Evolutionary conservation across 768 basidiomycete species (phyloP).

Genomic region (Xerocomellus intermedius): DNA sequence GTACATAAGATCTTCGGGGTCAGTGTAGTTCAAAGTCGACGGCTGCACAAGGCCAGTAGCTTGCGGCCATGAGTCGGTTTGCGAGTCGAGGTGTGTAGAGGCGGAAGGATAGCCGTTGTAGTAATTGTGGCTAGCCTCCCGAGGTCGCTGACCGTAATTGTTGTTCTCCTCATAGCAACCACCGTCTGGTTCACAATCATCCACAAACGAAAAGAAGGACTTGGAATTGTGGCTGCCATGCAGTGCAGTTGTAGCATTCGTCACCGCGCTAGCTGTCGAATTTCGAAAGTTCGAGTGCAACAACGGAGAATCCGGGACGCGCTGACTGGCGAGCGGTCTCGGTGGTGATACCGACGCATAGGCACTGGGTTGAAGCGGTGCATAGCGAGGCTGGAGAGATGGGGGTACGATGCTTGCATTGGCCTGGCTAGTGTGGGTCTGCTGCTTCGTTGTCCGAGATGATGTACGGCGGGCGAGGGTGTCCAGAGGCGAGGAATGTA

Average conservation of each 20-base stretch:
- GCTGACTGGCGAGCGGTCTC: conserved; percentile 5
- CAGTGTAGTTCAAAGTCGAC: background rate
- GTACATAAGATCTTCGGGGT: conserved; percentile 17
- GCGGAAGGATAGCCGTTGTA: background rate
- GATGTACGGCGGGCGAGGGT: conserved; percentile 56
- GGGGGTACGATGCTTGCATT: background rate
- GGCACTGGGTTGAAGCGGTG: background rate
- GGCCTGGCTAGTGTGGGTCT: background rate
- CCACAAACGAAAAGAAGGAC: conserved; percentile 29
- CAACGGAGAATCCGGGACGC: conserved; percentile 43
- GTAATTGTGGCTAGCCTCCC: conserved; percentile 1
- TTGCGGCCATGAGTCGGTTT: conserved; percentile 19
- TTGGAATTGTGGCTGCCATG: conserved; percentile 17
- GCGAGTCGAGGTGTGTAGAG: background rate
- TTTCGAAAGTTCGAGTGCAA: conserved; percentile 48
- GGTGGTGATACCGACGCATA: conserved; percentile 6
- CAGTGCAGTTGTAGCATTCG: conserved; percentile 16
- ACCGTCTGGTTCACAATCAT: conserved; percentile 33
- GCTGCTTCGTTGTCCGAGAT: conserved; percentile 28
- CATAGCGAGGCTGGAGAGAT: conserved; percentile 11
- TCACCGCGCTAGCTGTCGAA: conserved; percentile 38
- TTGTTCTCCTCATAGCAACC: conserved; percentile 42
- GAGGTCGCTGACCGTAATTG: conserved; percentile 32
- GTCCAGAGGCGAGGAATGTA: conserved; percentile 55
- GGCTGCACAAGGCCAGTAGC: conserved; percentile 9